Conservation (phyloP, 352 stramenopile species). For the Globisporangium splendens region DNA sequence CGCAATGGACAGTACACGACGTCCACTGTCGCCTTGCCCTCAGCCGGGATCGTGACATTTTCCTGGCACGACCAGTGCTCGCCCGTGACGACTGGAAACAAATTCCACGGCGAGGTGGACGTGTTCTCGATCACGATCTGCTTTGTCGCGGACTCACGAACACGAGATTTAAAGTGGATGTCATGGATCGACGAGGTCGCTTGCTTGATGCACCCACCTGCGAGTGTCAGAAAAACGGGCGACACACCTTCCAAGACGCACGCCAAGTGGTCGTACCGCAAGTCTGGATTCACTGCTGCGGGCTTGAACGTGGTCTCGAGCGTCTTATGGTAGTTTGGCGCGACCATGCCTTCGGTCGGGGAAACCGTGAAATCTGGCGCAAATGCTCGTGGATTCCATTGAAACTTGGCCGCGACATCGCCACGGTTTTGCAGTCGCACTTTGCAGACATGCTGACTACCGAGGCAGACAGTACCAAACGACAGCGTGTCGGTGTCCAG, state of each 20-base stretch:
- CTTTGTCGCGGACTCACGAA: constrained; percentile 66
- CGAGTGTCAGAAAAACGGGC: constrained; percentile 69
- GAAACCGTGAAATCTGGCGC: constrained; percentile 78
- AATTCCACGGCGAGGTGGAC: constrained; percentile 76
- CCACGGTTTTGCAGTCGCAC: constrained; percentile 89
- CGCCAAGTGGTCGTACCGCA: constrained; percentile 81
- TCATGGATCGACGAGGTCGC: constrained; percentile 85
- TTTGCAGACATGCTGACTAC: constrained; percentile 80
- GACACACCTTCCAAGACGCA: constrained; percentile 61
- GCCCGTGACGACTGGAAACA: constrained; percentile 84
- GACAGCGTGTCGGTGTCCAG: constrained; percentile 88
- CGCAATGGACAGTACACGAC: constrained; percentile 81
- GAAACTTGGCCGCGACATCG: constrained; percentile 87
- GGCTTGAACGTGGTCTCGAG: constrained; percentile 92
- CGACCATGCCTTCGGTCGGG: constrained; percentile 76
- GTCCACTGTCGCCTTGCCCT: constrained; percentile 53
- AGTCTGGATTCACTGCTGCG: constrained; percentile 67
- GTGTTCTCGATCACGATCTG: constrained; percentile 79
- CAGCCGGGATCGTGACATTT: constrained; percentile 74
- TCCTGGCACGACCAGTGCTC: constrained; percentile 85
- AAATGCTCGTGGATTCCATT: constrained; percentile 79
- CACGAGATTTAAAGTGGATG: constrained; percentile 78
- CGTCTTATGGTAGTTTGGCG: constrained; percentile 80
- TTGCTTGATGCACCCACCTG: constrained; percentile 86
- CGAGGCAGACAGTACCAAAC: constrained; percentile 89